Percentiles rank a stretch among this genome's conserved stretches.
phyloP scores from a whole-genome alignment of 1,284 basidiomycete species.

The Cutaneotrichosporon arboriforme region DNA sequence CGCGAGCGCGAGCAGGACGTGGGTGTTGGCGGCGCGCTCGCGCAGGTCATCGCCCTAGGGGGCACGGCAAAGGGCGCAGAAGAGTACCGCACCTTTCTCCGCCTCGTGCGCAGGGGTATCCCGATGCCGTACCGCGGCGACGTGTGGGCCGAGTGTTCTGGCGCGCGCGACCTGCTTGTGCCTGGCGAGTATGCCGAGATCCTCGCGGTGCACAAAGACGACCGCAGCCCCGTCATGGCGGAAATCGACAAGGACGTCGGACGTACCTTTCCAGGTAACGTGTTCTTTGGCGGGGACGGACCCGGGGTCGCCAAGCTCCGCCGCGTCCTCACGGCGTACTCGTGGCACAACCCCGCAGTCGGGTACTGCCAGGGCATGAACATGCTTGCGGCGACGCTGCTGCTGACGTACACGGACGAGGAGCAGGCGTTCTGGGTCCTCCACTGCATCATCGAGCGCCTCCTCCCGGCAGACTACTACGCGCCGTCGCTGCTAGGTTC shows the following conservation, averaged over 20 bases:
- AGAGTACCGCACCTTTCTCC: slow-evolving; percentile 71
- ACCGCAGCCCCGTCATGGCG: slow-evolving; percentile 56
- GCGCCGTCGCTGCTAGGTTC: slow-evolving; percentile 77
- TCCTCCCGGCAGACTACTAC: slow-evolving; percentile 77
- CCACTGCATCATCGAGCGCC: slow-evolving; percentile 76
- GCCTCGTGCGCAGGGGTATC: slow-evolving; percentile 74
- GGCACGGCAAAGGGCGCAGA: slow-evolving; percentile 65
- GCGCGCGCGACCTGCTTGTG: slow-evolving; percentile 82
- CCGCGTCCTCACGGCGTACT: slow-evolving; percentile 82
- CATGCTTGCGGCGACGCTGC: slow-evolving; percentile 76
- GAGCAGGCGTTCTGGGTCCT: slow-evolving; percentile 98
- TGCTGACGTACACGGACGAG: slow-evolving; percentile 71
- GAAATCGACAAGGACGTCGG: slow-evolving; percentile 94
- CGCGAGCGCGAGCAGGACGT: slow-evolving; percentile 12
- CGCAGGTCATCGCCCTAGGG: slow-evolving; percentile 10
- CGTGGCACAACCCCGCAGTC: slow-evolving; percentile 75
- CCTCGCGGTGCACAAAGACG: slow-evolving; percentile 56
- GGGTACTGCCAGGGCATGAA: slow-evolving; percentile 96
- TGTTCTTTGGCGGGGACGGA: slow-evolving; percentile 87
- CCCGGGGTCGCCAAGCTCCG: slow-evolving; percentile 81
- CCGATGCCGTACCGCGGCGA: slow-evolving; percentile 83
- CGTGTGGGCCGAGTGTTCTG: slow-evolving; percentile 72
- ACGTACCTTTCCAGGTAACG: slow-evolving; percentile 88
- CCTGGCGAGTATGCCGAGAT: slow-evolving; percentile 87
- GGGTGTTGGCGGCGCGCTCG: slow-evolving; percentile 15